Percentiles rank a stretch among this genome's conserved stretches.
These are phyloP conservation scores for Geopyxis carbonaria DNA, from an alignment of 495 filamentous ascomycete genomes.

Conservation along the genomic window DNA sequence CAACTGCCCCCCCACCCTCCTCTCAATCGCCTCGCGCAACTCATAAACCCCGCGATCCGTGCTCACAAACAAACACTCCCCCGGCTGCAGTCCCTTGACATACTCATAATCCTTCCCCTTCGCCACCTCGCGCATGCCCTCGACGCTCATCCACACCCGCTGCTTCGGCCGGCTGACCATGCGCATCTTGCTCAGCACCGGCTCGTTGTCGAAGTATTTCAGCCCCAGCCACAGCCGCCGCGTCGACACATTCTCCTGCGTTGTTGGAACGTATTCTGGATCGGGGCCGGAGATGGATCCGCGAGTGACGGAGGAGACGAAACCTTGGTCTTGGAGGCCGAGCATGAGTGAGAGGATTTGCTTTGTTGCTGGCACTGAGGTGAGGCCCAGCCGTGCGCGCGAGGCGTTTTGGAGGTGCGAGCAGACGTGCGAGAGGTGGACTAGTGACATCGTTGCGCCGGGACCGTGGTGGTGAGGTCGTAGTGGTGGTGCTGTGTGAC, in stretches of 20 bases:
- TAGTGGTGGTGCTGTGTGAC: background rate
- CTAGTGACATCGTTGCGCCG: constrained; percentile 66
- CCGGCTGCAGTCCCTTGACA: constrained; percentile 57
- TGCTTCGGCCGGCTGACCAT: constrained; percentile 65
- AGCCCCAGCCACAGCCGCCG: constrained; percentile 78
- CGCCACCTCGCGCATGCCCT: constrained; percentile 42
- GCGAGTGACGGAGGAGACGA: constrained; percentile 65
- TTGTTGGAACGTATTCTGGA: constrained; percentile 40
- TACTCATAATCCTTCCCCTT: constrained; percentile 46
- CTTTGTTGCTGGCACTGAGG: constrained; percentile 67
- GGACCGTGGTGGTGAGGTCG: background rate
- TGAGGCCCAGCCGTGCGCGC: constrained; percentile 67
- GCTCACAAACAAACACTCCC: constrained; percentile 66
- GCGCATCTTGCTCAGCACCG: constrained; percentile 55
- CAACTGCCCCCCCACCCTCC: constrained; percentile 67
- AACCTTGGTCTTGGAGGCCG: constrained; percentile 64
- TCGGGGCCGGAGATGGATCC: constrained; percentile 38
- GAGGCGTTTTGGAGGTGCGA: constrained; percentile 90
- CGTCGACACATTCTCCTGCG: constrained; percentile 57
- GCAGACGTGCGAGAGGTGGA: constrained; percentile 61
- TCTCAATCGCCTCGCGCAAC: constrained; percentile 68
- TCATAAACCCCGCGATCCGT: constrained; percentile 75
- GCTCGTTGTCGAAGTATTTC: constrained; percentile 82
- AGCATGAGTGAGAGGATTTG: constrained; percentile 61
- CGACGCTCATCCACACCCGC: constrained; percentile 44